Evolutionary conservation across 176 grass and related monocot species (phyloP), one percentile per base, ranked within the genome.

Genomic region (Zoysia japonica): DNA sequence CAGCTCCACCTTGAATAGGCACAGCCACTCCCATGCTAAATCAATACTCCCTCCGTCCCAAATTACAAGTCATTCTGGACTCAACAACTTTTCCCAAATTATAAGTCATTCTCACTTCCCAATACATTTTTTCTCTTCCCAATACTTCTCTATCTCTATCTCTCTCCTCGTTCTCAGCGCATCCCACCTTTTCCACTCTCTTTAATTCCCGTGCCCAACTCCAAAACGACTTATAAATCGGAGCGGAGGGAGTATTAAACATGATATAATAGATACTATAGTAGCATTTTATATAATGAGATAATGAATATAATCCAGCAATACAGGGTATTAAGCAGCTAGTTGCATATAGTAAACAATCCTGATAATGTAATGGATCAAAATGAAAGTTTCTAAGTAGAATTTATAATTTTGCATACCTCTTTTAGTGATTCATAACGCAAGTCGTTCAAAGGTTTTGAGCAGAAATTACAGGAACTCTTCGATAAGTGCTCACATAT

Each of bases 351-450:
- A 66, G 78, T 43, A 19, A 38, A 78, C 36, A 68, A 20, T 28
- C 38, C 19, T 61, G 6, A 79, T 40, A 11, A 63, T 68, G 46
- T 42, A 46, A 49, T 6, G 15, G 49, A 78, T 53, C 20, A 56
- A 40, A 76, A 76, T 16, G 7, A 59, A 75, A 57, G 43, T 15
- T 63, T 80, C 47, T 37, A 54, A 46, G 28, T 64, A 48, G 19
- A 20, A 69, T 41, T 75, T 60, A 56, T 64, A 47, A 56, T 35
- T 47, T 77, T 78, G 17, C 79, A 61, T 39, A 99, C 96, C 96
- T 99, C 96, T 65, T 95, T 95, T 83, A 91, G 90, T 39, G 96
- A 99, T 65, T 89, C 84, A 38, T 93, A 99, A 53, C 86, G 90
- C 60, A 89, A 84, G 49, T 76, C 82, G 71, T 82, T 70, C 73